Base-by-base conservation (phyloP, 1,284 basidiomycete species). In the Ceratobasidium sp. region DNA sequence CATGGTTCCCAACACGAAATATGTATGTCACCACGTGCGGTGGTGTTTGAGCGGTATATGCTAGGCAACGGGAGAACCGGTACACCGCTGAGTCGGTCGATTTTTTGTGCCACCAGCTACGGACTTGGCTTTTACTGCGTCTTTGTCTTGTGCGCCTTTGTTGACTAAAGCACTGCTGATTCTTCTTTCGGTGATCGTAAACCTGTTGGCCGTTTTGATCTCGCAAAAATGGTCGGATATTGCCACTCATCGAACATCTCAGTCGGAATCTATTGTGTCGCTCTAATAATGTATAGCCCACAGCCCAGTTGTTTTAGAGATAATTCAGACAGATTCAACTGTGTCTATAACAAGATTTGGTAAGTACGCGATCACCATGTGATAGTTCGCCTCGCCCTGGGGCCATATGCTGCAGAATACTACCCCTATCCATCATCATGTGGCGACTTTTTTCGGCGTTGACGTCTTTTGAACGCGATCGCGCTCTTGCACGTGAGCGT, bases 201-300 rank as follows among this genome's bases (percentile, higher is more conserved):
- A 31, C 33, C 39, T 5, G 5, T 13, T 13, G 39, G 13, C 7
- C 6, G 28, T 10, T 33, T 35, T 58, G 56, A n/a, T 58, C 13
- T 58, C 56, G 56, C 31, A 58, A 58, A 58, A 58, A 58, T 58
- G 31, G 56, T 35, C 33, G 56, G 31, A 20, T 35, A 56, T 15
- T 56, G 28, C 11, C 15, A 3, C 31, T 2, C 33, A 35, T 58
- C 28, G 31, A 33, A 35, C 17, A 56, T 5, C n/a, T 7, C 26
- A 5, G 8, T 28, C 23, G 49, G 23, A 58, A 58, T 8, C 31
- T 26, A 35, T 17, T 35, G 31, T n/a, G 31, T 58, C 35, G 31
- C 15, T 35, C 4, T 15, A 42, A 42, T 42, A 42, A 26, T 31
- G 26, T 26, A n/a, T n/a, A n/a, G n/a, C n/a, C 8, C 26, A 23